Conservation (phyloP, 2,329 filamentous ascomycete genomes). For the Fusarium haematococcum region DNA sequence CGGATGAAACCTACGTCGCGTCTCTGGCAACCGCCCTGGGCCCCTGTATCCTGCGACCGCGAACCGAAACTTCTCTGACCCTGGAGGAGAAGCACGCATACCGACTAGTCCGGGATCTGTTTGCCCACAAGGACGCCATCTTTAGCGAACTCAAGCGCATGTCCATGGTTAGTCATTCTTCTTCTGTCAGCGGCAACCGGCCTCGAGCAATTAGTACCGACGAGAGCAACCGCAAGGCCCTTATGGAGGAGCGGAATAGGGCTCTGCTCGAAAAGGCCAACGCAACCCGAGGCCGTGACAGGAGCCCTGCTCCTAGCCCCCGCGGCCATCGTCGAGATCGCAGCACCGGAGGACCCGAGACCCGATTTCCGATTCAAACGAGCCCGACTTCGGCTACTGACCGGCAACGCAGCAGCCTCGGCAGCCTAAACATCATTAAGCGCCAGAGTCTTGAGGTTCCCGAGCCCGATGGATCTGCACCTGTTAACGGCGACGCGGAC, state of each 20-base stretch:
- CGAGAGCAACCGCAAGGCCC: slow-evolving; percentile 91
- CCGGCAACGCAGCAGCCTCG: slow-evolving; percentile 63
- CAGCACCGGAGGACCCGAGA: slow-evolving; percentile 78
- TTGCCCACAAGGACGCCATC: slow-evolving; percentile 93
- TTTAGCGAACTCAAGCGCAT: slow-evolving; percentile 96
- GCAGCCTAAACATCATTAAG: slow-evolving; percentile 64
- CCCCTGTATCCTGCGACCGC: slow-evolving; percentile 88
- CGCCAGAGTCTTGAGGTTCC: slow-evolving; percentile 87
- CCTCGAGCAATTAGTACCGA: slow-evolving; percentile 93
- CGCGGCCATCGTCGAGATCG: slow-evolving; percentile 81
- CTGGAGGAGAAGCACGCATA: slow-evolving; percentile 96
- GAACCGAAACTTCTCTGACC: slow-evolving; percentile 87
- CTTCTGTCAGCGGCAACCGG: slow-evolving; percentile 68
- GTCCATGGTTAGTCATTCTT: slow-evolving; percentile 75
- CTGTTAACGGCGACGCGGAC: slow-evolving; percentile 55
- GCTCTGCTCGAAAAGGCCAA: slow-evolving; percentile 78
- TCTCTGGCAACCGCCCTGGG: slow-evolving; percentile 80
- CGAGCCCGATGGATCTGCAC: slow-evolving; percentile 62
- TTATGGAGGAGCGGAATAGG: slow-evolving; percentile 93
- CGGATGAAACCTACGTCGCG: slow-evolving; percentile 86
- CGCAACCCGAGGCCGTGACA: slow-evolving; percentile 76
- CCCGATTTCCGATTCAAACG: slow-evolving; percentile 85
- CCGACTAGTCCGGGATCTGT: slow-evolving; percentile 90
- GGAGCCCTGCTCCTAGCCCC: slow-evolving; percentile 75
- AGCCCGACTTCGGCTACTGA: slow-evolving; percentile 68